Percentiles rank a stretch among this genome's conserved stretches.
phyloP scores from a whole-genome alignment of 2,329 filamentous ascomycete genomes.

The Ceratocystis ficicola region DNA sequence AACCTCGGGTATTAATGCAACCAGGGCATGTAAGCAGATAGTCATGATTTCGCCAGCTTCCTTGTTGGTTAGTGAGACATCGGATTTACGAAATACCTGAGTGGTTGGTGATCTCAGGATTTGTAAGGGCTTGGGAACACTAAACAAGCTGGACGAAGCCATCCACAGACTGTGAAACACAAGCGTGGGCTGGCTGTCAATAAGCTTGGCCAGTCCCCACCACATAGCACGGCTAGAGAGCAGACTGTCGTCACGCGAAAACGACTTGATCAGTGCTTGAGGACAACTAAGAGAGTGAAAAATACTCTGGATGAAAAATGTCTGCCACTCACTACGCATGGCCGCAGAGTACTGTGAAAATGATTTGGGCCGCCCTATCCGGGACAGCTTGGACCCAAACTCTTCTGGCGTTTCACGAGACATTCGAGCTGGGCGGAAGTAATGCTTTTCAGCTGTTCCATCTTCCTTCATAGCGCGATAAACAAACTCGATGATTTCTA shows the following conservation, averaged over 20 bases:
- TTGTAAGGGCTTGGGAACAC: slow-evolving; percentile 38
- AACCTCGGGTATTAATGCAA: slow-evolving; percentile 45
- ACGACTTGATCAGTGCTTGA: slow-evolving; percentile 43
- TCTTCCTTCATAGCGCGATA: slow-evolving; percentile 50
- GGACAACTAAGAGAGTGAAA: slow-evolving; percentile 52
- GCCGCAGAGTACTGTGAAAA: slow-evolving; percentile 25
- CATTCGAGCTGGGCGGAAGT: slow-evolving; percentile 24
- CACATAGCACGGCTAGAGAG: slow-evolving; percentile 50
- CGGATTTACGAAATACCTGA: slow-evolving; percentile 30
- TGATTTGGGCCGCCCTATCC: slow-evolving; percentile 15
- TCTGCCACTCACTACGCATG: slow-evolving; percentile 41
- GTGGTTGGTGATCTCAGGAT: slow-evolving; percentile 31
- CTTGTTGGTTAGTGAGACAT: slow-evolving; percentile 33
- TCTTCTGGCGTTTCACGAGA: slow-evolving; percentile 17
- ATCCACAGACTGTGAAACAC: slow-evolving; percentile 56
- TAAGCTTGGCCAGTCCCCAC: slow-evolving; percentile 51
- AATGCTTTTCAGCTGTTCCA: slow-evolving; percentile 36
- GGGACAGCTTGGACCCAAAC: slow-evolving; percentile 14
- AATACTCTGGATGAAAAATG: slow-evolving; percentile 51
- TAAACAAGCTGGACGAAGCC: slow-evolving; percentile 46
- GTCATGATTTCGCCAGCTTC: slow-evolving; percentile 45
- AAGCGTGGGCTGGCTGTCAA: slow-evolving; percentile 43
- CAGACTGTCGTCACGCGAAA: slow-evolving; percentile 40
- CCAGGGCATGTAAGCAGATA: slow-evolving; percentile 50
- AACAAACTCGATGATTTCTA: slow-evolving; percentile 47